phyloP scores from a whole-genome alignment of 2,329 filamentous ascomycete species.

The Colletotrichum camelliae region DNA sequence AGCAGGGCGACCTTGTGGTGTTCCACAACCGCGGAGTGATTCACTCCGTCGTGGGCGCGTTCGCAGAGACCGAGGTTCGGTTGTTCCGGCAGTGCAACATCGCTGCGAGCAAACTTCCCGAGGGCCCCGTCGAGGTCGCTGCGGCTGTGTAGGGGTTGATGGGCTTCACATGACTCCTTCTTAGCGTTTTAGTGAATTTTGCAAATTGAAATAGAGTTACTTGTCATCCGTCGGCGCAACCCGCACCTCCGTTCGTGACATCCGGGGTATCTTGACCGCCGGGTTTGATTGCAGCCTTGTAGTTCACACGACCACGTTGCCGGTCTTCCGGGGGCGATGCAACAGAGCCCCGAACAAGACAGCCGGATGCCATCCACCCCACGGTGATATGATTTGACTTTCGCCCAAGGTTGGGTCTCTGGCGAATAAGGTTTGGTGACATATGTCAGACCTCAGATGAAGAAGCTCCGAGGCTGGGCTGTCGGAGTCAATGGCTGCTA shows the following conservation, averaged over 20 bases:
- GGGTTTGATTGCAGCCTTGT: neutral
- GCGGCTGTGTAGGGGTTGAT: neutral
- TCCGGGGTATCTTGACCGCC: neutral
- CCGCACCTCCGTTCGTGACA: neutral
- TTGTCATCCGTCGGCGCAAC: neutral
- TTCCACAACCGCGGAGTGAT: conserved; percentile 81
- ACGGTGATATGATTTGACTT: neutral
- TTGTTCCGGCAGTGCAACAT: conserved; percentile 82
- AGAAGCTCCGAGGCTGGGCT: neutral
- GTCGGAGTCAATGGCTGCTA: neutral
- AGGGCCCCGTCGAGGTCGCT: conserved; percentile 44
- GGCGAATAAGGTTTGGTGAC: neutral
- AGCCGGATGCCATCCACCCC: neutral
- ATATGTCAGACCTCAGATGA: neutral
- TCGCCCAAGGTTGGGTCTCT: neutral
- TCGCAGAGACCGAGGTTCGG: conserved; percentile 74
- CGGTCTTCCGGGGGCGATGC: neutral
- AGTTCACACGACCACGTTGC: neutral
- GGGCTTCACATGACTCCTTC: neutral
- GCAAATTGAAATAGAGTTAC: neutral
- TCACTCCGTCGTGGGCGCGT: conserved; percentile 78
- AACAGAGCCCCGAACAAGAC: neutral
- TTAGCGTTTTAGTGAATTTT: neutral
- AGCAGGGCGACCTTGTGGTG: conserved; percentile 76
- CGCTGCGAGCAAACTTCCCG: conserved; percentile 65